phyloP scores from a whole-genome alignment of 495 filamentous ascomycete species.

The Wilcoxina mikolae region DNA sequence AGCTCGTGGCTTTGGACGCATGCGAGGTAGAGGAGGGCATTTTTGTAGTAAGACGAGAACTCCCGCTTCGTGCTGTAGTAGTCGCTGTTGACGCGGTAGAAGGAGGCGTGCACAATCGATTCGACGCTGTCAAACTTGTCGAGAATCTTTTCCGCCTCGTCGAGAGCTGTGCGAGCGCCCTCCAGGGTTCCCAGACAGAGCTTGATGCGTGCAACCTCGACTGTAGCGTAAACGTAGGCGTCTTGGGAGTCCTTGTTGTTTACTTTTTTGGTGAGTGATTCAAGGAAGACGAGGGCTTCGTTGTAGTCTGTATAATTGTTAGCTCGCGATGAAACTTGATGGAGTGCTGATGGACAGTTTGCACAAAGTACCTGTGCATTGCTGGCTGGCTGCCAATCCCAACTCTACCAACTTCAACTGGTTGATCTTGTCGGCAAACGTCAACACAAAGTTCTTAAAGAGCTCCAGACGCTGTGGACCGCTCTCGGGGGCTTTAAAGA shows the following conservation, averaged over 20 bases:
- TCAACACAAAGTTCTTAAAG: slow-evolving; percentile 88
- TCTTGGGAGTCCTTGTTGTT: slow-evolving; percentile 88
- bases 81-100: slow-evolving; percentile 89
- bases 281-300: slow-evolving; percentile 77
- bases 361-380: slow-evolving; percentile 58
- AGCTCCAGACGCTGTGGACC: slow-evolving; percentile 69
- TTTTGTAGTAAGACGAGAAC: slow-evolving; percentile 91
- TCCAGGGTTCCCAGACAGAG: slow-evolving; percentile 59
- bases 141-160: slow-evolving; percentile 70
- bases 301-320: slow-evolving; percentile 48
- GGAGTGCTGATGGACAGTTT: background rate
- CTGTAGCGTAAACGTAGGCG: slow-evolving; percentile 84
- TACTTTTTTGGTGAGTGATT: slow-evolving; percentile 68
- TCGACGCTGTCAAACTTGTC: slow-evolving; percentile 92
- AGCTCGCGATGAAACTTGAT: slow-evolving; percentile 3
- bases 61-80: slow-evolving; percentile 86
- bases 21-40: slow-evolving; percentile 92
- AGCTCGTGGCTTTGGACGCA: slow-evolving; percentile 76
- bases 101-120: slow-evolving; percentile 87
- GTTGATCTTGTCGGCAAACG: slow-evolving; percentile 96
- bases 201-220: slow-evolving; percentile 79
- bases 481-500: slow-evolving; percentile 71
- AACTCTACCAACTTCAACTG: slow-evolving; percentile 89
- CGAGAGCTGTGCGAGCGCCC: slow-evolving; percentile 68
- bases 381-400: slow-evolving; percentile 68